A percentile compares a stretch with the other conserved stretches of the same genome.
These are phyloP conservation scores for Avena sativa DNA, from an alignment of 176 grass and related monocot species.

Conservation along the genomic window DNA sequence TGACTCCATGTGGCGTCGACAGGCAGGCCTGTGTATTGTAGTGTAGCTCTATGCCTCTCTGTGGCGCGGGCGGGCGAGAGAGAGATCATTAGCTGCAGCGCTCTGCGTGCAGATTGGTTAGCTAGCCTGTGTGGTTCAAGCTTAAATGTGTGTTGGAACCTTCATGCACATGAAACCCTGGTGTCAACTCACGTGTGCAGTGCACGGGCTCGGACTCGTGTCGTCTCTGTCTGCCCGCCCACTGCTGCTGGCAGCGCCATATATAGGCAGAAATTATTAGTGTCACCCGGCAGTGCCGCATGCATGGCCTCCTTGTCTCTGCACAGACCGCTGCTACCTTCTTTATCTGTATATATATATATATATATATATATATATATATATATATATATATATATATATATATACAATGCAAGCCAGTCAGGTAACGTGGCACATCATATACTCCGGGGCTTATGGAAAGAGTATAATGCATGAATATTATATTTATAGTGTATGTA, in stretches of 20 bases:
- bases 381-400: background rate
- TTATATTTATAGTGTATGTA: background rate
- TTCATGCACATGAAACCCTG: constrained; percentile 66
- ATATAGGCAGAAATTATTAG: constrained; percentile 44
- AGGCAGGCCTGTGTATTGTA: constrained; percentile 28
- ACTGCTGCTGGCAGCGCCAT: constrained; percentile 33
- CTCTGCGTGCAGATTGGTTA: constrained; percentile 6
- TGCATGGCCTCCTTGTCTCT: constrained; percentile 52
- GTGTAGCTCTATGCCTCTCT: background rate
- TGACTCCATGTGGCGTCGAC: constrained; percentile 65
- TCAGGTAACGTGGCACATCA: constrained; percentile 16
- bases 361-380: background rate
- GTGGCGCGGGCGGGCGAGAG: background rate
- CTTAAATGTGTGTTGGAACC: constrained; percentile 59
- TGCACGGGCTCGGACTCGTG: constrained; percentile 55
- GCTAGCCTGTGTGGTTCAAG: constrained; percentile 27
- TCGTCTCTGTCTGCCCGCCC: constrained; percentile 23
- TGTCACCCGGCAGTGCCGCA: constrained; percentile 37
- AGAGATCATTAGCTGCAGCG: background rate
- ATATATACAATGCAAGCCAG: constrained; percentile 12
- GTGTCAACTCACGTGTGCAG: constrained; percentile 74
- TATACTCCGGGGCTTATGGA: background rate
- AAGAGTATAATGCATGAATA: background rate
- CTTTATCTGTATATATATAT: constrained; percentile 20
- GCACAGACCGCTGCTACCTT: constrained; percentile 2